These are phyloP conservation scores for Acacia acuminata DNA, from an alignment of 306 rosid genomes.

Conservation along the genomic window DNA sequence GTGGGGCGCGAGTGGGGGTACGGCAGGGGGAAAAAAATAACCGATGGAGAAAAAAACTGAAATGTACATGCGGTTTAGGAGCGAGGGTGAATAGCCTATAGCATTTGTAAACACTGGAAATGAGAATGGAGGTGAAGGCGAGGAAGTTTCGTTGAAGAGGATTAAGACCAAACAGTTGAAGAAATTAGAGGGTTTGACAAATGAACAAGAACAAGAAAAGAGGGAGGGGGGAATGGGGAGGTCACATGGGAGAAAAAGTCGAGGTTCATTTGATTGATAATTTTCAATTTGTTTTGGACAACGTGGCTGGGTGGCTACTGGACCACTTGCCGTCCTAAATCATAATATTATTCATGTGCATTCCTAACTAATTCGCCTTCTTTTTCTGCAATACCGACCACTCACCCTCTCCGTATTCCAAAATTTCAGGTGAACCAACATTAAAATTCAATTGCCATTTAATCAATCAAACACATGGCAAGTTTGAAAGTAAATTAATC, in stretches of 20 bases:
- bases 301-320: background rate
- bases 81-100: no score
- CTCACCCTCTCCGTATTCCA: background rate
- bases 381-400: background rate
- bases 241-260: constrained; percentile 4
- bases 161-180: background rate
- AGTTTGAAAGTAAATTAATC: constrained; percentile 25
- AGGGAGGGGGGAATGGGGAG: background rate
- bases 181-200: background rate
- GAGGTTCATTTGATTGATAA: background rate
- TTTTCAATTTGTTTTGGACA: background rate
- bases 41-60: background rate
- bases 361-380: background rate
- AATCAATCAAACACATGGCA: constrained; percentile 17
- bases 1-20: background rate
- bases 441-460: constrained; percentile 15
- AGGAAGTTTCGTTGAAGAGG: background rate
- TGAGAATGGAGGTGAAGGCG: background rate
- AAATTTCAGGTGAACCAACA: constrained; percentile 18
- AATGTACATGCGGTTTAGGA: background rate
- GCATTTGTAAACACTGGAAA: background rate
- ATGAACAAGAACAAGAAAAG: background rate
- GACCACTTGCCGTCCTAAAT: constrained; percentile 4
- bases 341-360: background rate
- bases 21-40: background rate